Conservation (phyloP, 2,329 filamentous ascomycete genomes). For the Apiospora malaysiana region DNA sequence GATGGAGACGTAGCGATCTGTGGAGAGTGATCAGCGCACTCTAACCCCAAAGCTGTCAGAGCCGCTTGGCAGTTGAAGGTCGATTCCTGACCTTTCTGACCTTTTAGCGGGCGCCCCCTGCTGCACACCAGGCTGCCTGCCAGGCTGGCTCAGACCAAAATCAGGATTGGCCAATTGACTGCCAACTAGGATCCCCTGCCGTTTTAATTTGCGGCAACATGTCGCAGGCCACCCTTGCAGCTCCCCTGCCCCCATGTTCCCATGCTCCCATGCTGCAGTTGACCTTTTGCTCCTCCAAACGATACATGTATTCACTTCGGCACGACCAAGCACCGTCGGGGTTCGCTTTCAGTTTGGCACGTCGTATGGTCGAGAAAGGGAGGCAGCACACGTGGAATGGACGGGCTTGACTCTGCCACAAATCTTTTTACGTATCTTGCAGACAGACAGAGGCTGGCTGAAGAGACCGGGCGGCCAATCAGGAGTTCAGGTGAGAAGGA, state of each 20-base stretch:
- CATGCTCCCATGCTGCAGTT: background rate
- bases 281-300: background rate
- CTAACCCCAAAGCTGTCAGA: constrained; percentile 2
- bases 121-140: constrained; percentile 18
- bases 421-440: background rate
- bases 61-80: constrained; percentile 3
- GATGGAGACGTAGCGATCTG: constrained; percentile 19
- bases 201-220: constrained; percentile 5
- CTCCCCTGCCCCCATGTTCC: constrained; percentile 5
- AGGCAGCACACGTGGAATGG: background rate
- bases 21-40: constrained; percentile 18
- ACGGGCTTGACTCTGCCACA: background rate
- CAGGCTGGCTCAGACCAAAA: constrained; percentile 20
- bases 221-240: constrained; percentile 23
- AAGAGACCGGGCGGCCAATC: background rate
- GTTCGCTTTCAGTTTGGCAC: background rate
- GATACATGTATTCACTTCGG: too few relatives aligned
- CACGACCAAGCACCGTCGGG: background rate
- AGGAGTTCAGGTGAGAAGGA: background rate
- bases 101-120: constrained; percentile 9
- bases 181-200: constrained; percentile 1
- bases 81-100: background rate
- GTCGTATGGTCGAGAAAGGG: background rate
- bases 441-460: background rate
- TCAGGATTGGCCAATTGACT: constrained; percentile 22